A percentile compares a stretch with the other conserved stretches of the same genome.
These are phyloP conservation scores for Aspergillus homomorphus DNA, from an alignment of 495 filamentous ascomycete genomes.

Conservation along the genomic window DNA sequence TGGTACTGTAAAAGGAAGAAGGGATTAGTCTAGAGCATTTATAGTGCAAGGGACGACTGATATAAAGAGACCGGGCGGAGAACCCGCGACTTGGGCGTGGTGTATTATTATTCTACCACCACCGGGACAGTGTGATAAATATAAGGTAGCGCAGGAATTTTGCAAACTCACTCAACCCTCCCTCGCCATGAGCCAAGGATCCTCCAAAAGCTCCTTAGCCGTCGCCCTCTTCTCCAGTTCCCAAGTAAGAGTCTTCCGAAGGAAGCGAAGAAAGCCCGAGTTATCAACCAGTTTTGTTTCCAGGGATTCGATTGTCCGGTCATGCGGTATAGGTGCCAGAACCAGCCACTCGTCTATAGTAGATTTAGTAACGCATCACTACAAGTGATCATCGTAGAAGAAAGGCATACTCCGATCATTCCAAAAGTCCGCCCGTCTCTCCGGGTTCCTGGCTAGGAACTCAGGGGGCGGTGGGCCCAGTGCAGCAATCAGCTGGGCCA, in stretches of 20 bases:
- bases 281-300: conserved; percentile 28
- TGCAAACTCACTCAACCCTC: conserved; percentile 11
- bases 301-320: conserved; percentile 24
- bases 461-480: conserved; percentile 42
- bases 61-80: too few relatives aligned
- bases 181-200: conserved; percentile 29
- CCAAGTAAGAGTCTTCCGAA: conserved; percentile 35
- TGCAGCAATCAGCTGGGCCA: conserved; percentile 40
- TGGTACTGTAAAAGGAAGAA: too few relatives aligned
- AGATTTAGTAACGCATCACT: conserved; percentile 12
- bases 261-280: conserved; percentile 32
- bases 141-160: not conserved
- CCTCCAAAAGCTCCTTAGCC: conserved; percentile 35
- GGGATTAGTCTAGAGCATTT: too few relatives aligned
- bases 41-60: too few relatives aligned
- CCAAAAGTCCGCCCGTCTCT: conserved; percentile 27
- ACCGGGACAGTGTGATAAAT: too few relatives aligned
- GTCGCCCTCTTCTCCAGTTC: conserved; percentile 35
- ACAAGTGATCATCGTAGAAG: not conserved
- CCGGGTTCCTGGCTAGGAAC: conserved; percentile 29
- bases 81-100: too few relatives aligned
- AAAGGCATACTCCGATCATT: conserved; percentile 22
- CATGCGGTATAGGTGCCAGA: conserved; percentile 26
- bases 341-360: conserved; percentile 22
- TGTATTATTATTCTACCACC: too few relatives aligned